These are phyloP conservation scores for Phlyctochytrium planicorne DNA, from an alignment of 192 early-diverging fungal genomes.

Conservation along the genomic window DNA sequence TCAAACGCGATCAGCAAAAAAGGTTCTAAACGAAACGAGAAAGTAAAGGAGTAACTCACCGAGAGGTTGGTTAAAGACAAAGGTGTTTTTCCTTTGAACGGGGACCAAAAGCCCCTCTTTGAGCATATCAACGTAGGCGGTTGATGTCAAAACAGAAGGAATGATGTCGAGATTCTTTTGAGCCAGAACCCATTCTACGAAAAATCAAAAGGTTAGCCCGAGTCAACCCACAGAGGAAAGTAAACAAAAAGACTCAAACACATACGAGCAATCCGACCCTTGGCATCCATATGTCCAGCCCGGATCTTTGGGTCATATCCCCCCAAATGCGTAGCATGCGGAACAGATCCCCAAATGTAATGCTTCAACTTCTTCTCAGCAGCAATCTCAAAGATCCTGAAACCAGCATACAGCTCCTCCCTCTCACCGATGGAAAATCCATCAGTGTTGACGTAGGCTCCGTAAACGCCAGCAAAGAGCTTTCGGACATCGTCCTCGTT, in stretches of 20 bases:
- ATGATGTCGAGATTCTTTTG: neutral
- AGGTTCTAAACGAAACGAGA: no score
- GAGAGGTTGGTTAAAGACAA: neutral
- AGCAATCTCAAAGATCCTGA: neutral
- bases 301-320: neutral
- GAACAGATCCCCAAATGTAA: neutral
- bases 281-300: slow-evolving; percentile 2
- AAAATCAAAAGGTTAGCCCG: no score
- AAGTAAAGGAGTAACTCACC: no score
- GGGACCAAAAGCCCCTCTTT: neutral
- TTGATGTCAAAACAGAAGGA: neutral
- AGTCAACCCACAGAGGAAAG: no score
- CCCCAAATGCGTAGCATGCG: neutral
- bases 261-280: neutral
- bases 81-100: neutral
- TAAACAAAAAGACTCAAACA: neutral
- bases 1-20: no score
- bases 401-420: neutral
- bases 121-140: neutral
- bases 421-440: neutral
- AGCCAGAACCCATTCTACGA: neutral
- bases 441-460: neutral
- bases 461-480: neutral
- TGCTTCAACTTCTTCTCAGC: neutral
- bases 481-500: neutral